Percentiles rank a stretch among this genome's conserved stretches.
phyloP scores from a whole-genome alignment of 345 rosid genomes.

The Boechera stricta region DNA sequence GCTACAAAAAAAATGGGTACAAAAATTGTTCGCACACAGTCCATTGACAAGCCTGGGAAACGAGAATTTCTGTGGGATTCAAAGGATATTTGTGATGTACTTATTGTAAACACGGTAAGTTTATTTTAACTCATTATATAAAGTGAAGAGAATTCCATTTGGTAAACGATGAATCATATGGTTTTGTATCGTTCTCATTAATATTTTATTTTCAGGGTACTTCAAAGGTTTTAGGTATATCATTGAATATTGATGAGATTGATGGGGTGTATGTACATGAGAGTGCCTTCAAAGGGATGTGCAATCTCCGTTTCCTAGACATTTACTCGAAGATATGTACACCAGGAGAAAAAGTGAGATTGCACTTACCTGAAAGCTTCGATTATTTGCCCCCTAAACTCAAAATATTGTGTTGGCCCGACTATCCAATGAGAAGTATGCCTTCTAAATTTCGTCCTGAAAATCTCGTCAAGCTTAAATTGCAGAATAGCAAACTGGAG shows the following conservation, averaged over 20 bases:
- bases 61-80: conserved; percentile 31
- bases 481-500: conserved; percentile 11
- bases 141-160: no score
- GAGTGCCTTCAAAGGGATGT: conserved; percentile 11
- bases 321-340: no score
- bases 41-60: conserved; percentile 6
- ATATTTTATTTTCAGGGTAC: conserved; percentile 22
- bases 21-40: conserved; percentile 28
- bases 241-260: conserved; percentile 3
- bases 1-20: conserved; percentile 40
- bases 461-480: conserved; percentile 18
- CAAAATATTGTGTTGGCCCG: conserved; percentile 8
- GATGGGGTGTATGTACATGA: background rate
- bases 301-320: conserved; percentile 24
- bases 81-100: conserved; percentile 13
- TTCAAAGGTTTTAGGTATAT: conserved; percentile 26
- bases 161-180: no score
- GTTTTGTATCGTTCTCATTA: no score
- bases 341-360: background rate
- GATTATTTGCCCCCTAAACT: conserved; percentile 11
- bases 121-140: no score
- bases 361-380: background rate
- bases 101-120: conserved; percentile 25
- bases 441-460: conserved; percentile 19
- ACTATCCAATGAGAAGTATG: conserved; percentile 21